Conservation (phyloP, 2,329 filamentous ascomycete genomes). For the Pseudogymnoascus sp. region DNA sequence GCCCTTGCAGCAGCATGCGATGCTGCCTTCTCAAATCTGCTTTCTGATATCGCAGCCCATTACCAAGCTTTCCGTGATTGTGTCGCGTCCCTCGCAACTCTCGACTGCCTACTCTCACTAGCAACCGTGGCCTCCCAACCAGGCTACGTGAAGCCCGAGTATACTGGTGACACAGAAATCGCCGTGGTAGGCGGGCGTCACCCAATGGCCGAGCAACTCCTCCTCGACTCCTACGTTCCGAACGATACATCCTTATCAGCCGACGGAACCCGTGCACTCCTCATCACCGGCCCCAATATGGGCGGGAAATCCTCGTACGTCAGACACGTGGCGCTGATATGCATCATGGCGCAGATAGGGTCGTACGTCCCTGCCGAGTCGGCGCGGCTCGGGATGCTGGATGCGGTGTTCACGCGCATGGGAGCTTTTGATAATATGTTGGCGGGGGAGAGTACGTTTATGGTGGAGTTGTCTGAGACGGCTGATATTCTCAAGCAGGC, state of each 20-base stretch:
- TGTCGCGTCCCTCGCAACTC: slow-evolving; percentile 73
- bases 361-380: slow-evolving; percentile 82
- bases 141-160: slow-evolving; percentile 74
- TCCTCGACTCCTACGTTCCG: slow-evolving; percentile 82
- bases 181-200: slow-evolving; percentile 72
- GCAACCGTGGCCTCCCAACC: slow-evolving; percentile 78
- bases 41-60: slow-evolving; percentile 68
- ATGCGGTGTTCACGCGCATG: slow-evolving; percentile 94
- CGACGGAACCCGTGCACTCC: slow-evolving; percentile 49
- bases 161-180: slow-evolving; percentile 59
- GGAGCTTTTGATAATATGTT: slow-evolving; percentile 92
- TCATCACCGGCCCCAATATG: slow-evolving; percentile 98
- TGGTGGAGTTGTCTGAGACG: slow-evolving; percentile 95
- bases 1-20: slow-evolving; percentile 89
- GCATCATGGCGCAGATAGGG: slow-evolving; percentile 90
- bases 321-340: slow-evolving; percentile 81
- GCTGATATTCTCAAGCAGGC: slow-evolving; percentile 85
- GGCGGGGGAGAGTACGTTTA: slow-evolving; percentile 90
- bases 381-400: slow-evolving; percentile 71
- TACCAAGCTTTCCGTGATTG: slow-evolving; percentile 89
- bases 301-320: slow-evolving; percentile 98
- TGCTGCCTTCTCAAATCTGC: slow-evolving; percentile 65
- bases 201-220: slow-evolving; percentile 89
- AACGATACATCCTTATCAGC: slow-evolving; percentile 73
- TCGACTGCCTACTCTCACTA: slow-evolving; percentile 86